These are phyloP conservation scores for Neonectria magnoliae DNA, from an alignment of 2,329 filamentous ascomycete genomes.

Conservation along the genomic window DNA sequence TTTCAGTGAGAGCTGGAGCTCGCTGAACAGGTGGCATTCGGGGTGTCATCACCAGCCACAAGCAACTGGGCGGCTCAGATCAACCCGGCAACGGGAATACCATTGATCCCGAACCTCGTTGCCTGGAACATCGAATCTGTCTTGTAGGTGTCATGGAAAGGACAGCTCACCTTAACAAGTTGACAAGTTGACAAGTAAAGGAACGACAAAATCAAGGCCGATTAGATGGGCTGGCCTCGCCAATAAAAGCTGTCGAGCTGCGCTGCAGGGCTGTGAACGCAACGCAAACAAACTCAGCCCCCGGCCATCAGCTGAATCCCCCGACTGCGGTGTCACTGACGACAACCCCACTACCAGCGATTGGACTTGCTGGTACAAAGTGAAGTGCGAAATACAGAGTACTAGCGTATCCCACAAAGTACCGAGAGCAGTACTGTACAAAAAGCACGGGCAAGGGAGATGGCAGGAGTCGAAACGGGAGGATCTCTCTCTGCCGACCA, in stretches of 20 bases:
- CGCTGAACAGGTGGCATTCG: conserved; percentile 4
- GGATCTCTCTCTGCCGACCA: neutral
- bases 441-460: neutral
- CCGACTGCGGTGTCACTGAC: neutral
- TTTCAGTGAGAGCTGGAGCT: neutral
- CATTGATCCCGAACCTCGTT: conserved; percentile 1
- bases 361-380: neutral
- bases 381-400: no score
- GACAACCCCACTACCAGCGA: neutral
- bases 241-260: neutral
- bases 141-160: neutral
- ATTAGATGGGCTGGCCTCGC: neutral
- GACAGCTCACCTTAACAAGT: neutral
- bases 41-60: neutral
- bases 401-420: neutral
- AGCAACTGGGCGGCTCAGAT: neutral
- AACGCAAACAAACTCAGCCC: neutral
- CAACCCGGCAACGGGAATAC: neutral
- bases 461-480: neutral
- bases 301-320: neutral
- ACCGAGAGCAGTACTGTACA: neutral
- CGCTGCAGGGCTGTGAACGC: conserved; percentile 3
- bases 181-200: neutral
- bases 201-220: no score
- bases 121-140: neutral